Evolutionary conservation across 108 stramenopile species (phyloP), one percentile per base, ranked within the genome.

Genomic region (Cyclotella baltica): DNA sequence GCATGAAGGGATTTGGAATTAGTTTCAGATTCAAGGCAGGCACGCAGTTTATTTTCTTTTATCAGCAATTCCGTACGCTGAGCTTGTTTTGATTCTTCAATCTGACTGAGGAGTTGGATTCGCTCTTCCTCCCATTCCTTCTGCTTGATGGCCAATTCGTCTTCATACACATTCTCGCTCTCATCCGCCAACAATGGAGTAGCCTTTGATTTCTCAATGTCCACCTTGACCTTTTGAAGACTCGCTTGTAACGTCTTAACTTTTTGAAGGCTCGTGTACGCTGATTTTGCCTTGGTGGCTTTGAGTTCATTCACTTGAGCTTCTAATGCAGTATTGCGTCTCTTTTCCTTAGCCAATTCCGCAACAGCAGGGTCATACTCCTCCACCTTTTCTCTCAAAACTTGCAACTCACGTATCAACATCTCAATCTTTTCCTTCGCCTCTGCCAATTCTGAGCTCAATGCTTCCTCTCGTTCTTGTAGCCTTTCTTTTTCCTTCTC

Each of bases 191-290:
- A 35, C 64, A 31, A 36, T 62, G 19, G 19, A 33, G 22, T n/a
- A 36, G 37, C 47, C 38, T 59, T 61, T 28, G 48, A 40, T 46
- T 80, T 73, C 23, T 73, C 79, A 38, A 81, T 63, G 18, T 81
- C 80, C 8, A 59, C 62, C 6, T 46, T 74, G 18, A 73, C 80
- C 73, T 59, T 74, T 19, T 81, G 73, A 16, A 81, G 67, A 47
- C 80, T 70, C 4, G 56, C 62, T 33, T 73, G 67, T 30, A 81
- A 50, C 18, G 68, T 64, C 34, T 62, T 57, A 28, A 81, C 80
- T 46, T 81, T 73, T 27, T 75, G 61, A 5, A 81, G 68, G 33
- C 75, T 73, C 62, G 22, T 63, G 27, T 52, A 70, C 2, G 75
- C 73, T 43, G 73, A 50, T 35, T 81, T 73, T 28, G 62, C 72